Conservation (phyloP, 495 filamentous ascomycete species). For the Staphylotrichum longicolle region DNA sequence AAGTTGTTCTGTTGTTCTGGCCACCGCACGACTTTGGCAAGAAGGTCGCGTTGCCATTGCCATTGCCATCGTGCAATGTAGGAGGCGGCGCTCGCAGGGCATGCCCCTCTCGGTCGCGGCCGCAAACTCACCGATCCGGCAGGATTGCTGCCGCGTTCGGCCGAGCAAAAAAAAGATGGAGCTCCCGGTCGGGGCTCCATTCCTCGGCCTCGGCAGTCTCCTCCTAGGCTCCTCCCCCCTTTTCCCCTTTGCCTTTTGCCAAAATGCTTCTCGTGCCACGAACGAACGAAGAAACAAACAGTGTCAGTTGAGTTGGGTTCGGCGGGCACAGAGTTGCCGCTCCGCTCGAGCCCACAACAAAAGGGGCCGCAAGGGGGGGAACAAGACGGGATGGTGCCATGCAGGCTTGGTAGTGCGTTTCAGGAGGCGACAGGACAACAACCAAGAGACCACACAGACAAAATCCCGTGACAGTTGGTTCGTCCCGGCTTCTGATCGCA, state of each 20-base stretch:
- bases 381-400: background rate
- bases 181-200: too few relatives aligned
- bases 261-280: too few relatives aligned
- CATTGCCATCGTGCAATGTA: too few relatives aligned
- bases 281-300: too few relatives aligned
- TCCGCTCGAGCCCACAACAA: conserved; percentile 11
- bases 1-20: too few relatives aligned
- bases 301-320: too few relatives aligned
- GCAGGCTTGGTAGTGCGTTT: conserved; percentile 12
- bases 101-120: background rate
- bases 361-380: background rate
- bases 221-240: too few relatives aligned
- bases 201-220: too few relatives aligned
- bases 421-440: background rate
- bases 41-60: background rate
- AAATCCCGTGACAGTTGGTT: too few relatives aligned
- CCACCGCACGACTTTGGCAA: background rate
- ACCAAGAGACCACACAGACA: background rate
- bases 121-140: background rate
- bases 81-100: background rate
- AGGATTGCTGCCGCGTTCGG: background rate
- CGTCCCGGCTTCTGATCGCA: too few relatives aligned
- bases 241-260: too few relatives aligned
- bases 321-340: background rate
- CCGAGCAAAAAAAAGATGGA: background rate